phyloP scores from a whole-genome alignment of 2,329 filamentous ascomycete genomes.

The Fusarium burgessii region DNA sequence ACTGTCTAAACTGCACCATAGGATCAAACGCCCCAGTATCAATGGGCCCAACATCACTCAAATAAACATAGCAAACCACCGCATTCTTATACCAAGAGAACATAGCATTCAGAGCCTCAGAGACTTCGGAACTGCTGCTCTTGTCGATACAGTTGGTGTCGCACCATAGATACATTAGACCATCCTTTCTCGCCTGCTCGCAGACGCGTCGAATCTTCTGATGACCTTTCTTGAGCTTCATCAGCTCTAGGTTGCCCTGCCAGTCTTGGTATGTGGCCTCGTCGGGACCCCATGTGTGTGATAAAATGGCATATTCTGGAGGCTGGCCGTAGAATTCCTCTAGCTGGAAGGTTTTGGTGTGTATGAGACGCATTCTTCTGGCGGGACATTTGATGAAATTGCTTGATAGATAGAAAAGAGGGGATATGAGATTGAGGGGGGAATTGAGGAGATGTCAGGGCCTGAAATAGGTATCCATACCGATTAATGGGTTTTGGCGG shows the following conservation, averaged over 20 bases:
- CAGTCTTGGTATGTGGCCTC: slow-evolving; percentile 46
- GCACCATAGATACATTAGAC: slow-evolving; percentile 25
- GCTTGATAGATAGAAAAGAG: too few relatives aligned
- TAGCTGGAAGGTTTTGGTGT: slow-evolving; percentile 35
- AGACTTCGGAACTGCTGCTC: slow-evolving; percentile 27
- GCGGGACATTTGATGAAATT: neutral
- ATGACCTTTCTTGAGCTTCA: slow-evolving; percentile 24
- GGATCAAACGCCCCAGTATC: slow-evolving; percentile 21
- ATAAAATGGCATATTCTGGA: slow-evolving; percentile 49
- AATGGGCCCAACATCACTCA: slow-evolving; percentile 2
- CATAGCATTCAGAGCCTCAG: slow-evolving; percentile 26
- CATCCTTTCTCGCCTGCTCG: slow-evolving; percentile 28
- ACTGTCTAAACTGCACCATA: slow-evolving; percentile 10
- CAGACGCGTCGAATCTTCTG: slow-evolving; percentile 28
- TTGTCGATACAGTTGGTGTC: slow-evolving; percentile 37
- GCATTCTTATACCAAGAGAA: slow-evolving; percentile 29
- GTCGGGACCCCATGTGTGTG: slow-evolving; percentile 49
- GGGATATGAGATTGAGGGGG: neutral
- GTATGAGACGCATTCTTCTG: slow-evolving; percentile 45
- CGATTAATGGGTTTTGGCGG: slow-evolving; percentile 20
- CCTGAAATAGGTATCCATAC: slow-evolving; percentile 15
- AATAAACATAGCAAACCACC: slow-evolving; percentile 13
- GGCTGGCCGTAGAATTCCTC: slow-evolving; percentile 43
- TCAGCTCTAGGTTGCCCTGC: slow-evolving; percentile 26
- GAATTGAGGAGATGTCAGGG: neutral